Evolutionary conservation across 176 grass and related monocot species (phyloP), one percentile per base, ranked within the genome.

Genomic region (Oryza punctata): DNA sequence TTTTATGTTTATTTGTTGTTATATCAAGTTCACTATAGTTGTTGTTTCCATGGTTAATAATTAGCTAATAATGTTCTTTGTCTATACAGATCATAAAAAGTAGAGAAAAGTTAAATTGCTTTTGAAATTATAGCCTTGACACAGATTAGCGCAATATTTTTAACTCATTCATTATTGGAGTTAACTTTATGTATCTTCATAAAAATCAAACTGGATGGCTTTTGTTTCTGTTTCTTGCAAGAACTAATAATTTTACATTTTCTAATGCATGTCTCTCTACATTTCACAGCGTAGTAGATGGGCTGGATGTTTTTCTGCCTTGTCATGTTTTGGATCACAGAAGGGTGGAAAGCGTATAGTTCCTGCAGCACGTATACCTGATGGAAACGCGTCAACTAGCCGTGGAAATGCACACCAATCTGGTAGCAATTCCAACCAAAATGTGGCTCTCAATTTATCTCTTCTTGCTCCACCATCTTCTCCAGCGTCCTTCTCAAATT

Each of bases 391-490:
- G 59, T 83, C 80, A 27, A 89, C 84, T 28, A 73, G 81, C 32
- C 85, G 77, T 10, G 87, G 69, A 77, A 91, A 90, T 65, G 85
- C 79, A 75, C 83, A 67, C 68, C 93, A 95, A 65, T 77, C 93
- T 66, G 82, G 78, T 86, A 76, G 82, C 59, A 82, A 82, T 88
- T 89, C 86, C 11, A 96, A 96, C 77, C 91, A 93, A 85, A 93
- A 84, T 82, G 77, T 65, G 47, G 73, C 86, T 72, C 63, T 90
- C n/a, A 96, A 93, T 78, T 78, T 93, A 61, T 96, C 94, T 71
- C 94, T 96, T 75, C 71, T 93, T 37, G 94, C 94, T 49, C 94
- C 94, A 69, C 94, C 94, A 67, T 96, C 94, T 29, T 96, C 94
- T 11, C 94, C 94, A 1, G 91, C 86, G 67, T 96, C 94, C 49